Evolutionary conservation across 139 green algal genomes (phyloP), one percentile per base, ranked within the genome.

Genomic region (Nannochloris sp.): DNA sequence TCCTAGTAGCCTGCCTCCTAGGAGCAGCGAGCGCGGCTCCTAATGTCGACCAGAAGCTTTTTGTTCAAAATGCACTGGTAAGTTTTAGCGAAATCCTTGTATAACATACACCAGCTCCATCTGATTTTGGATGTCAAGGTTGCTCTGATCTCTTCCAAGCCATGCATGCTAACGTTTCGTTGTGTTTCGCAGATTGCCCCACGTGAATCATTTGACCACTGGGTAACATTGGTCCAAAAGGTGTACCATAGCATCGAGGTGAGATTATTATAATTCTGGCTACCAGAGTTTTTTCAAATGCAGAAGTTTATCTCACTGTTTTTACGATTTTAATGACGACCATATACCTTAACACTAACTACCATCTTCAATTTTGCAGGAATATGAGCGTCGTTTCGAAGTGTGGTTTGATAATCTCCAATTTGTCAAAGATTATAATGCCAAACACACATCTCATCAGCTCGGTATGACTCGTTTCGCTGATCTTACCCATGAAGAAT

Each of bases 401-500:
- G 77, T 89, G 0, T 97, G 92, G 87, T 51, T 84, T 14, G 81
- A 91, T 37, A 97, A 97, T 72, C 58, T 93, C 14, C 62, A 77
- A 34, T 96, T 80, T 62, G 68, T 93, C 8, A 25, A 83, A 3
- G 75, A 77, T 5, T 85, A 95, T 79, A 97, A 97, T 70, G 38
- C 65, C 9, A 37, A 75, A 35, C 51, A 74, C 47, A 73, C 53
- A 10, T 72, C 67, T 2, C 80, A 90, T 75, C 77, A 84, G 80
- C 69, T 98, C 8, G 85, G 78, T 30, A 68, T 98, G 48, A 95
- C 89, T 65, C 24, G 63, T 5, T 81, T 93, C 31, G 90, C 93
- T 5, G 92, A 98, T 64, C 65, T 95, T 33, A 92, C 81, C 2
- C 70, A 82, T n/a, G 83, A 96, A 9, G 92, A 97, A 70, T 98